phyloP scores from a whole-genome alignment of 2,329 filamentous ascomycete genomes.

The Rhynchosporium secalis region DNA sequence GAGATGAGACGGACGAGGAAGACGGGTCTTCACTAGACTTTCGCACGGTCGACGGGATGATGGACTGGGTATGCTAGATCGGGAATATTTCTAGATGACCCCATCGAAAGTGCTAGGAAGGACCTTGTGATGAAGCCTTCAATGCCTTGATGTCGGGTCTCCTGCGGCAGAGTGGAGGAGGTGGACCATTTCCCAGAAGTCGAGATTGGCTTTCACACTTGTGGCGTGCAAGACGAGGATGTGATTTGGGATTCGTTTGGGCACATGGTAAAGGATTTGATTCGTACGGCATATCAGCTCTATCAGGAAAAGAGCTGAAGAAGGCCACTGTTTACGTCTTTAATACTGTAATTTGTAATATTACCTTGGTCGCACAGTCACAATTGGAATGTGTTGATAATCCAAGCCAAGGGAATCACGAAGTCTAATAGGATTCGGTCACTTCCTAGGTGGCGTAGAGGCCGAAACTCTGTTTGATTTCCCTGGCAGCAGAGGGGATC shows the following conservation, averaged over 20 bases:
- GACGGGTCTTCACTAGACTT: neutral
- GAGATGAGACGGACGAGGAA: conserved; percentile 14
- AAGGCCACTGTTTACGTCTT: too few species aligned
- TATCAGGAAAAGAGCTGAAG: neutral
- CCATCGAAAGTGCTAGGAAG: neutral
- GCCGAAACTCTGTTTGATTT: conserved; percentile 2
- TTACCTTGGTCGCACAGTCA: neutral
- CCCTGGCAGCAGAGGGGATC: neutral
- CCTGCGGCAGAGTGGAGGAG: neutral
- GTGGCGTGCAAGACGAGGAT: too few species aligned
- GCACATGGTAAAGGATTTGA: too few species aligned
- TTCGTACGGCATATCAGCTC: too few species aligned
- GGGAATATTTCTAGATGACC: neutral
- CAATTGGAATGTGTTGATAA: neutral
- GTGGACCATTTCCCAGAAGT: neutral
- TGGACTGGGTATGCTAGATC: conserved; percentile 5
- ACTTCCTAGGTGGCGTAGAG: neutral
- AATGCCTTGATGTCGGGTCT: neutral
- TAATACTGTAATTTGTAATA: too few species aligned
- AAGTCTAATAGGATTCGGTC: neutral
- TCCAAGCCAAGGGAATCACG: neutral
- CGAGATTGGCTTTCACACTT: neutral
- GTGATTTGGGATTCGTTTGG: too few species aligned
- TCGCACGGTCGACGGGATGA: conserved; percentile 1
- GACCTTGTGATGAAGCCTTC: neutral